These are phyloP conservation scores for Pleomassaria siparia DNA, from an alignment of 2,329 filamentous ascomycete genomes.

Conservation along the genomic window DNA sequence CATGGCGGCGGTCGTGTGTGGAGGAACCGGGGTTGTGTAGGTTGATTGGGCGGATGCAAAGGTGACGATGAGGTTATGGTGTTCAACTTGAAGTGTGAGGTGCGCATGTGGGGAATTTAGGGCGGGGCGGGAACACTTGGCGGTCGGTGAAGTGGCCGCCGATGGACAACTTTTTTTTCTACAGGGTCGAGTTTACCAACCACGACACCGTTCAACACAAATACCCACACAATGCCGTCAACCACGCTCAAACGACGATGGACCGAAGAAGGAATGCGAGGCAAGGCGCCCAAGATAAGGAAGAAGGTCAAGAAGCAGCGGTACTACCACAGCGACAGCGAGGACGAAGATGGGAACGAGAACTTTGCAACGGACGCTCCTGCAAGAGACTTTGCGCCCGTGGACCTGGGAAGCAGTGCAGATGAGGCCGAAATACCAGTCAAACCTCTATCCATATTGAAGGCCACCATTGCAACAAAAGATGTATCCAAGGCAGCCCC, in stretches of 20 bases:
- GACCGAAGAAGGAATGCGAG: constrained; percentile 60
- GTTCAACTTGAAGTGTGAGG: constrained; percentile 11
- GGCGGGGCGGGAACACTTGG: constrained; percentile 24
- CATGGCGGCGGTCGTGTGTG: constrained; percentile 58
- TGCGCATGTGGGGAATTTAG: constrained; percentile 22
- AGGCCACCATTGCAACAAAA: constrained; percentile 23
- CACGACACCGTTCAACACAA: constrained; percentile 2
- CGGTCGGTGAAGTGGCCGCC: constrained; percentile 31
- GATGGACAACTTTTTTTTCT: constrained; percentile 27
- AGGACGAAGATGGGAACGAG: constrained; percentile 57
- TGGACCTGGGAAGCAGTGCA: constrained; percentile 52
- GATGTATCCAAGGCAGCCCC: constrained; percentile 11
- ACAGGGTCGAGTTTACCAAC: constrained; percentile 7
- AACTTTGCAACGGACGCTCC: constrained; percentile 30
- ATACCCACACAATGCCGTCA: constrained; percentile 38
- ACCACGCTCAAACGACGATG: constrained; percentile 57
- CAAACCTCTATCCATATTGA: constrained; percentile 20
- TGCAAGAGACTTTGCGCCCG: constrained; percentile 48
- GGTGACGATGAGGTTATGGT: constrained; percentile 8
- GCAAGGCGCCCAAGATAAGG: constrained; percentile 54
- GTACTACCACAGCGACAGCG: constrained; percentile 65
- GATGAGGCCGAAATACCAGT: constrained; percentile 36
- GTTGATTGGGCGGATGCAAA: constrained; percentile 6
- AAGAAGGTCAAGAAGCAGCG: constrained; percentile 64
- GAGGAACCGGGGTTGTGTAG: neutral